Conservation (phyloP, 805 yeast species). For the Wickerhamiella dianesei region DNA sequence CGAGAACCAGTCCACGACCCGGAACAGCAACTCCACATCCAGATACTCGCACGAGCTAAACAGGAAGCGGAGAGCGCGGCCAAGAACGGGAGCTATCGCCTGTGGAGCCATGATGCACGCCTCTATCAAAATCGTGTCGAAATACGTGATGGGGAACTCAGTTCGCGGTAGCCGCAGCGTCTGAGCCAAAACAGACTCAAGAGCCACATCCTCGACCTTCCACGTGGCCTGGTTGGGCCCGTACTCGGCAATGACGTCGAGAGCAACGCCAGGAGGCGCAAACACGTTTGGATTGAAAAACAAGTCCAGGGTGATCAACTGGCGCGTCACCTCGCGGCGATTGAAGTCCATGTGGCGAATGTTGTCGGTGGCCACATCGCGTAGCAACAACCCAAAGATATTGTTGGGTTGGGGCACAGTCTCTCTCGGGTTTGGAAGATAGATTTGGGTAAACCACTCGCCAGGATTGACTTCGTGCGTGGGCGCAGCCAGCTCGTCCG, state of each 20-base stretch:
- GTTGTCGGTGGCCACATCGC: slow-evolving; percentile 64
- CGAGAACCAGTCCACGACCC: slow-evolving; percentile 81
- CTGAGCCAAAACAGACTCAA: slow-evolving; percentile 68
- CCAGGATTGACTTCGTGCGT: slow-evolving; percentile 4
- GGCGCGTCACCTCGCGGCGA: slow-evolving; percentile 74
- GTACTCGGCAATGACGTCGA: slow-evolving; percentile 48
- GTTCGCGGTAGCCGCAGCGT: slow-evolving; percentile 62
- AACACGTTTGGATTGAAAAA: slow-evolving; percentile 57
- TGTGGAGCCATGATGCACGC: slow-evolving; percentile 72
- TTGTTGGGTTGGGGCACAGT: slow-evolving; percentile 48
- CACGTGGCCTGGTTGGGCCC: slow-evolving; percentile 43
- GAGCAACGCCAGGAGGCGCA: slow-evolving; percentile 59
- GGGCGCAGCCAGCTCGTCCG: slow-evolving; percentile 11
- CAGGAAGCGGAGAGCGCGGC: slow-evolving; percentile 76
- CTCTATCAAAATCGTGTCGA: slow-evolving; percentile 70
- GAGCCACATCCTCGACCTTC: slow-evolving; percentile 82
- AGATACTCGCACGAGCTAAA: slow-evolving; percentile 51
- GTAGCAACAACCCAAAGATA: slow-evolving; percentile 47
- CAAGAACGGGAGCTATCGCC: slow-evolving; percentile 87
- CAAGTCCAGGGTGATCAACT: slow-evolving; percentile 56
- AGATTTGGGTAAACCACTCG: slow-evolving; percentile 8
- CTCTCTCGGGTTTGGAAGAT: slow-evolving; percentile 30
- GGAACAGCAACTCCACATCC: slow-evolving; percentile 61
- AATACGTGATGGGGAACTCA: slow-evolving; percentile 59
- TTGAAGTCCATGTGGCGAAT: slow-evolving; percentile 77